Evolutionary conservation across 225 moss, liverwort and hornwort genomes (phyloP).

Genomic region (Straminergon stramineum): DNA sequence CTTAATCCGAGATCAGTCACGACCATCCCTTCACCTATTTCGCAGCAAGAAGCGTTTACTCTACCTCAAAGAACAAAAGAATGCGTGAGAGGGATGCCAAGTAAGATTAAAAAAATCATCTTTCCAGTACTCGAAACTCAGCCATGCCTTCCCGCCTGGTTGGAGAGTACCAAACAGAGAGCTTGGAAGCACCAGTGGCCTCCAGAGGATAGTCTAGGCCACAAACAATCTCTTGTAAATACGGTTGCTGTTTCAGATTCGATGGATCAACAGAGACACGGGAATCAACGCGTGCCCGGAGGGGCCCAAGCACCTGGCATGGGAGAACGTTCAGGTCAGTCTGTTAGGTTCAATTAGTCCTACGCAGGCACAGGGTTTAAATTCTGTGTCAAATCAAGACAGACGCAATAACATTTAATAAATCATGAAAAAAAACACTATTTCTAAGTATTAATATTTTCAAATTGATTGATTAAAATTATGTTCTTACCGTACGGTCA

Average conservation of each 20-base stretch:
- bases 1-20: not conserved
- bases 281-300: conserved; percentile 71
- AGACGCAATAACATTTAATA: not conserved
- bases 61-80: not conserved
- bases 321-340: not conserved
- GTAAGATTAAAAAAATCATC: conserved; percentile 8
- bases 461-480: not conserved
- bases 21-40: not conserved
- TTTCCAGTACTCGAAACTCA: conserved; percentile 75
- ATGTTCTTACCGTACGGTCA: not conserved
- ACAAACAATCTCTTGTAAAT: conserved; percentile 69
- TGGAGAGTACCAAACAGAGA: conserved; percentile 86
- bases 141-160: conserved; percentile 82
- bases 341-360: not conserved
- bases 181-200: conserved; percentile 54
- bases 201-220: conserved; percentile 75
- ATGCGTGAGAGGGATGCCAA: not conserved
- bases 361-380: not conserved
- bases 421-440: not conserved
- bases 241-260: conserved; percentile 25
- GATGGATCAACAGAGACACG: conserved; percentile 50
- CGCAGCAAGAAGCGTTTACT: not conserved
- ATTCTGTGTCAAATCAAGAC: not conserved
- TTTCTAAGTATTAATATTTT: not conserved
- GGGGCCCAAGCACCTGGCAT: conserved; percentile 58